phyloP scores from a whole-genome alignment of 176 grass and related monocot genomes.

The Pharus latifolius region DNA sequence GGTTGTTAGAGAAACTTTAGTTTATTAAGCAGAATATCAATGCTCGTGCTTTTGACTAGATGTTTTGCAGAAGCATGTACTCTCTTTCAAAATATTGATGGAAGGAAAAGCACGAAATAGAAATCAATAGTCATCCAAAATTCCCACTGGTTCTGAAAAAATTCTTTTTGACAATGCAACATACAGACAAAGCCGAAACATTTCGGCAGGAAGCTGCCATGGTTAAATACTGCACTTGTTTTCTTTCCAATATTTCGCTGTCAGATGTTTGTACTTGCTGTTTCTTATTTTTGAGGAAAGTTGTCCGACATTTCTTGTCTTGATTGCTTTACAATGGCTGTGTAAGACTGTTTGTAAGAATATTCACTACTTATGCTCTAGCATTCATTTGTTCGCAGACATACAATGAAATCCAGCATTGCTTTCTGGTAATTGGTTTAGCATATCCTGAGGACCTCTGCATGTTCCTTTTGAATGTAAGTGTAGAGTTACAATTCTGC shows the following conservation, averaged over 20 bases:
- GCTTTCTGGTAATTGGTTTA: constrained; percentile 90
- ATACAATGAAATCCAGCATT: constrained; percentile 96
- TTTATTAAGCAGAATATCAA: no score
- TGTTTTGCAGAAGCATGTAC: no score
- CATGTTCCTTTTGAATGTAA: constrained; percentile 85
- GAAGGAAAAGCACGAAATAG: no score
- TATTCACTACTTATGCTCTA: constrained; percentile 9
- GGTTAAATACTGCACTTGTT: background rate
- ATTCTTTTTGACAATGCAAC: no score
- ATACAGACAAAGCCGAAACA: no score
- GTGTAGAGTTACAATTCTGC: constrained; percentile 18
- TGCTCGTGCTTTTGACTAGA: no score
- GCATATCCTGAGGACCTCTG: constrained; percentile 94
- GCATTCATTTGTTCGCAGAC: constrained; percentile 43
- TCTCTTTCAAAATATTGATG: no score
- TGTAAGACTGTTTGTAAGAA: background rate
- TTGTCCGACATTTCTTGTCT: background rate
- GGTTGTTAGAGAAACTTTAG: no score
- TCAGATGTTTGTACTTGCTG: background rate
- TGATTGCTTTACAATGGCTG: background rate
- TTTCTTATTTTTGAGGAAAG: constrained; percentile 18
- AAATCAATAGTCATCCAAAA: no score
- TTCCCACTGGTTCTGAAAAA: no score
- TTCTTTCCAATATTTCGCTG: constrained; percentile 11
- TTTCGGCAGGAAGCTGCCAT: background rate